phyloP scores from a whole-genome alignment of 257 asterid genomes.

The Henckelia pumila region DNA sequence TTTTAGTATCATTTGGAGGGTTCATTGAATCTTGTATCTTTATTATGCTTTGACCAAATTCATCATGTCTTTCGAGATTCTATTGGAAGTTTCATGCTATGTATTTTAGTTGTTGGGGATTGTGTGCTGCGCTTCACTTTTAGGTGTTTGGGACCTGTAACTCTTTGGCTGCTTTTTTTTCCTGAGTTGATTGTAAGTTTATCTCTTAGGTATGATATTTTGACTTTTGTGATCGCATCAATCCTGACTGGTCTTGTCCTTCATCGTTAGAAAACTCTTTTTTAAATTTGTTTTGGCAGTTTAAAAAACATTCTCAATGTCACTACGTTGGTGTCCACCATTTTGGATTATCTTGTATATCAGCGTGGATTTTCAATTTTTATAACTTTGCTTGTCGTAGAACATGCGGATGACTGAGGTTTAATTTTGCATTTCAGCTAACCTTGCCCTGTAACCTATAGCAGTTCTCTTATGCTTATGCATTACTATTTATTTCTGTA shows the following conservation, averaged over 20 bases:
- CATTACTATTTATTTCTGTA: conserved; percentile 24
- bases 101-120: not conserved
- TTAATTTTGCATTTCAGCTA: not conserved
- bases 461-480: conserved; percentile 19
- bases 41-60: not conserved
- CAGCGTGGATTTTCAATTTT: too few relatives aligned
- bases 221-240: not conserved
- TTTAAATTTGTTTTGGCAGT: not conserved
- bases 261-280: not conserved
- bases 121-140: not conserved
- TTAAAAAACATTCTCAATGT: too few relatives aligned
- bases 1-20: not conserved
- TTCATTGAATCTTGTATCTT: not conserved
- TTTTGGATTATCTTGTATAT: not conserved
- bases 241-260: not conserved
- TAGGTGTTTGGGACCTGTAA: not conserved
- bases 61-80: not conserved
- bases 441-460: not conserved
- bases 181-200: not conserved
- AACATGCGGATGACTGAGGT: not conserved
- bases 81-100: not conserved
- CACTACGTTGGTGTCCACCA: not conserved
- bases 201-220: not conserved
- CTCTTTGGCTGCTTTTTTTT: not conserved
- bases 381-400: not conserved